These are phyloP conservation scores for Rhizopogon vulgaris DNA, from an alignment of 768 basidiomycete genomes.

Conservation along the genomic window DNA sequence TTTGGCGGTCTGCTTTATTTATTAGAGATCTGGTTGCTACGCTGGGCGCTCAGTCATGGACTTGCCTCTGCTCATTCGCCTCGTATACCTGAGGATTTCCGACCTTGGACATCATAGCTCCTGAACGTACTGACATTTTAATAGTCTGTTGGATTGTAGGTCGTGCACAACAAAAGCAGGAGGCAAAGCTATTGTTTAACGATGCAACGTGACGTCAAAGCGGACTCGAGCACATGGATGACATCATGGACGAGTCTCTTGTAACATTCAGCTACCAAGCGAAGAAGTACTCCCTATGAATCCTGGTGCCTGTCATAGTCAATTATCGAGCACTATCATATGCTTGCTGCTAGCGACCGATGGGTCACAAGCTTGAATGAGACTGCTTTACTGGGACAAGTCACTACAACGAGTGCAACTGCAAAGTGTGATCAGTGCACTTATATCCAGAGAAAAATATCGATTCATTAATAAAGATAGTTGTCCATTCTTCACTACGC, in stretches of 20 bases:
- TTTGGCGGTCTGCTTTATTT: slow-evolving; percentile 15
- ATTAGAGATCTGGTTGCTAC: slow-evolving; percentile 1
- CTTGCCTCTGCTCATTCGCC: slow-evolving; percentile 42
- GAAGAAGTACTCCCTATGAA: no score
- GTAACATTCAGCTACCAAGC: not conserved
- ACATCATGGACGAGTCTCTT: not conserved
- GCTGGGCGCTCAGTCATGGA: slow-evolving; percentile 1
- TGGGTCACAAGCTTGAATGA: no score
- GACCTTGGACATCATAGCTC: slow-evolving; percentile 45
- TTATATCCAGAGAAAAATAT: no score
- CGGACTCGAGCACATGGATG: not conserved
- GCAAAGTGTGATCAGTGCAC: no score
- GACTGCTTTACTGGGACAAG: no score
- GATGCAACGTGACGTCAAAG: not conserved
- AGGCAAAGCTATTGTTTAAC: not conserved
- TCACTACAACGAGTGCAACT: no score
- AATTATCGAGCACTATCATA: no score
- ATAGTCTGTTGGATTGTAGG: not conserved
- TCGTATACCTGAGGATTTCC: slow-evolving; percentile 45
- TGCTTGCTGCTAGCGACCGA: no score
- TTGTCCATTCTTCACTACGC: no score
- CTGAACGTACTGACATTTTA: slow-evolving; percentile 12
- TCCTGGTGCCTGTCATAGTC: no score
- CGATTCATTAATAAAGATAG: no score
- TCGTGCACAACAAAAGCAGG: not conserved